phyloP scores from a whole-genome alignment of 768 basidiomycete species.

The Tricholoma flavovirens region DNA sequence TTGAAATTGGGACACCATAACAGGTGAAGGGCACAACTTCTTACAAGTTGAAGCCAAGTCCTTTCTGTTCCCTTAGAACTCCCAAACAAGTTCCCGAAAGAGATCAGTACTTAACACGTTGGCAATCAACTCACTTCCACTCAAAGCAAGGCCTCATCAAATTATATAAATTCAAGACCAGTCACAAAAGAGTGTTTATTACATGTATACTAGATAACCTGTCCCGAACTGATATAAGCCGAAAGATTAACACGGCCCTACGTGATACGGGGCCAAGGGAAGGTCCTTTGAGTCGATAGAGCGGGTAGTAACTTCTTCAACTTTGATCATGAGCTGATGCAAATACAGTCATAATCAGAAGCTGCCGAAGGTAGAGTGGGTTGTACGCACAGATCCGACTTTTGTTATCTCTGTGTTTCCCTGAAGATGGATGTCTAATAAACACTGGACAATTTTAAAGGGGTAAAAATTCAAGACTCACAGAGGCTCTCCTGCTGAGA shows the following conservation, averaged over 20 bases:
- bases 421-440: not conserved
- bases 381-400: not conserved
- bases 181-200: not conserved
- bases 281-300: conserved; percentile 2
- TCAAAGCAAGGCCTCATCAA: too few species aligned
- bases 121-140: too few species aligned
- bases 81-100: too few species aligned
- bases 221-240: not conserved
- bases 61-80: too few species aligned
- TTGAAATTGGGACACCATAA: too few species aligned
- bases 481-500: not conserved
- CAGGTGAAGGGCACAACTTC: too few species aligned
- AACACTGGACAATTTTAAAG: not conserved
- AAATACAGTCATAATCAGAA: not conserved
- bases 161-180: not conserved
- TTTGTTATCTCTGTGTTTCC: not conserved
- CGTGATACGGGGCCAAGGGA: not conserved
- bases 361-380: not conserved
- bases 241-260: not conserved
- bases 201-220: not conserved
- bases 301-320: conserved; percentile 7
- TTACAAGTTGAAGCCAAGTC: too few species aligned
- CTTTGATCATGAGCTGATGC: conserved; percentile 10
- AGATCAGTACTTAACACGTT: too few species aligned
- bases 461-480: not conserved